phyloP scores from a whole-genome alignment of 2,329 filamentous ascomycete species.

The Claviceps monticola region DNA sequence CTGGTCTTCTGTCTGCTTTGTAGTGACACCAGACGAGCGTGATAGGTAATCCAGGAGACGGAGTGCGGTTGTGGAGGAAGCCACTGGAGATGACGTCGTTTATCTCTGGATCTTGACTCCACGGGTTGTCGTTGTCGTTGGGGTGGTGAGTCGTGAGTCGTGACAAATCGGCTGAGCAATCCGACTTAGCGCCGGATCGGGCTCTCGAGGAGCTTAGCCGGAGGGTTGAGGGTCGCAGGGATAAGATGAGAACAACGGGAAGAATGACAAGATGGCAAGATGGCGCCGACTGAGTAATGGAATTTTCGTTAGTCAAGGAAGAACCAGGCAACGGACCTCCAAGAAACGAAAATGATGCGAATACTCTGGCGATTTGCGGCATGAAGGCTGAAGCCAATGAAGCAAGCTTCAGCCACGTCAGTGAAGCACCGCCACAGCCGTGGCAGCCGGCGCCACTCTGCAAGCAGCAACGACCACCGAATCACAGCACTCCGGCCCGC shows the following conservation, averaged over 20 bases:
- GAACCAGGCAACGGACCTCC: too few species aligned
- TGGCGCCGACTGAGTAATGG: too few species aligned
- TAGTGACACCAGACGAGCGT: neutral
- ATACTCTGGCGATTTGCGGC: too few species aligned
- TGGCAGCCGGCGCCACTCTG: neutral
- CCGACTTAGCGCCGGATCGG: neutral
- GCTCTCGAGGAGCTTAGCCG: neutral
- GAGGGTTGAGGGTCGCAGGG: neutral
- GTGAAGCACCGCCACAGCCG: neutral
- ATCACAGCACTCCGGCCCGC: constrained; percentile 4
- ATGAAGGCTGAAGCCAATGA: too few species aligned
- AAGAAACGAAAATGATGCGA: too few species aligned
- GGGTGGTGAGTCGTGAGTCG: neutral
- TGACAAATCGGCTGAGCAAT: neutral
- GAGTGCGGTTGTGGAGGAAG: neutral
- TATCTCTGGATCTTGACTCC: neutral
- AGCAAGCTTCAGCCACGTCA: too few species aligned
- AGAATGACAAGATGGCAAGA: too few species aligned
- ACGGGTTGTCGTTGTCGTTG: neutral
- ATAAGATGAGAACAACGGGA: too few species aligned
- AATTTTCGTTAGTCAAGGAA: too few species aligned
- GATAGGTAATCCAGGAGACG: too few species aligned
- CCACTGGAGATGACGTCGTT: constrained; percentile 3
- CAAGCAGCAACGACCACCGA: constrained; percentile 5
- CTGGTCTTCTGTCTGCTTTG: neutral